Conservation (phyloP, 2,329 filamentous ascomycete species). For the Ceratocystis harringtonii region DNA sequence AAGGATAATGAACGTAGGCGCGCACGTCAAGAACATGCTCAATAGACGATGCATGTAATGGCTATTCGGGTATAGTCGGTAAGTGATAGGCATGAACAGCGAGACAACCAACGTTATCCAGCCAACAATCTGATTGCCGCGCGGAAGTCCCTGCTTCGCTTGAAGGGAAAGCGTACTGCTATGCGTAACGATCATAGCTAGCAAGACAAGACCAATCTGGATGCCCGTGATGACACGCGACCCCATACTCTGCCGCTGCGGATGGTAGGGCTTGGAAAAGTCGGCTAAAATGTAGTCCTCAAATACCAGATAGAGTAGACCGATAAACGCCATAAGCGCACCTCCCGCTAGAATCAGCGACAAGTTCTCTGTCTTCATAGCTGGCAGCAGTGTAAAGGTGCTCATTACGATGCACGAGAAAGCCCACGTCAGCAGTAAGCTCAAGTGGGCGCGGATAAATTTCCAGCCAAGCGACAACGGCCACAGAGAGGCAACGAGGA, state of each 20-base stretch:
- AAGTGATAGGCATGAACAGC: conserved; percentile 63
- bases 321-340: conserved; percentile 58
- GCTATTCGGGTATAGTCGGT: conserved; percentile 63
- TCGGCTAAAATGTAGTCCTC: conserved; percentile 47
- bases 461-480: conserved; percentile 55
- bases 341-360: conserved; percentile 62
- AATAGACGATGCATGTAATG: conserved; percentile 84
- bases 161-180: conserved; percentile 77
- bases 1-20: conserved; percentile 85
- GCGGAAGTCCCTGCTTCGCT: conserved; percentile 67
- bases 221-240: conserved; percentile 41
- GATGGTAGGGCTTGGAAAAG: conserved; percentile 24
- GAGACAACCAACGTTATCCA: conserved; percentile 68
- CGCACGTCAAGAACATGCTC: conserved; percentile 81
- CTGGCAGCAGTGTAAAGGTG: conserved; percentile 74
- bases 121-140: conserved; percentile 75
- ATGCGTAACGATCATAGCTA: conserved; percentile 73
- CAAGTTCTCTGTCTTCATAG: conserved; percentile 68
- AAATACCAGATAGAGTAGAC: conserved; percentile 63
- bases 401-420: conserved; percentile 72
- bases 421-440: conserved; percentile 56
- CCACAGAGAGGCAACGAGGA: conserved; percentile 62
- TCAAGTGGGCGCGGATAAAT: conserved; percentile 53
- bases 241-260: conserved; percentile 18
- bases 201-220: conserved; percentile 64